Base-by-base conservation (phyloP, 371 early-diverging fungal genomes). In the Ordospora colligata region DNA sequence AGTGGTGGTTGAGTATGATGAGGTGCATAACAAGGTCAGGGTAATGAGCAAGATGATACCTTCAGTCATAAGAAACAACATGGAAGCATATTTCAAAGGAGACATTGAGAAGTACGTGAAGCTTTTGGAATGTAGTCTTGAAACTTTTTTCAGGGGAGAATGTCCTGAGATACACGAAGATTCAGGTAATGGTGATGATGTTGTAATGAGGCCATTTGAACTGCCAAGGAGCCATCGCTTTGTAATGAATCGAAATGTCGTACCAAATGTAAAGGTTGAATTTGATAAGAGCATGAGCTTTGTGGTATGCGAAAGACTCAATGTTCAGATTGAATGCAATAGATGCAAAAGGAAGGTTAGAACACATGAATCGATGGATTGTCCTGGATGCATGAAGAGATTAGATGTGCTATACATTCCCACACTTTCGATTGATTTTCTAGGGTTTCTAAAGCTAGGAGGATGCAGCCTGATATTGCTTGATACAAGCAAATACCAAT, bases 21-120 rank as follows among this genome's bases (percentile, higher is more conserved):
- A 50, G 40, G 44, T 58, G 17, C 17, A 17, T 22, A 68, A 80
- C 37, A 58, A 40, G 14, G 63, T 80, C 4, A 40, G 17, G 21
- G 49, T 81, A 9, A 14, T 73, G 23, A 63, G 58, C 22, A 74
- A 79, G 42, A 65, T 74, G 25, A 74, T 78, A 40, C 79, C 79
- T 10, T 53, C 32, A 7, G 21, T 65, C 37, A 77, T 74, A 54
- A 66, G 76, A 44, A 25, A 65, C 42, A 81, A 68, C 25, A 75
- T 69, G 54, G 58, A 51, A 23, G 69, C 14, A 14, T 79, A n/a
- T 50, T 79, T 21, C 52, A 72, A 47, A 44, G 68, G 64, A 63
- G 71, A 67, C 25, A 67, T 69, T 40, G 66, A 69, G 19, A 42
- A 49, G 19, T 80, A 71, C 69, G 68, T 69, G 21, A 7, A 46